Conservation (phyloP, 139 green algal genomes). For the Limnomonas spitsbergensis region DNA sequence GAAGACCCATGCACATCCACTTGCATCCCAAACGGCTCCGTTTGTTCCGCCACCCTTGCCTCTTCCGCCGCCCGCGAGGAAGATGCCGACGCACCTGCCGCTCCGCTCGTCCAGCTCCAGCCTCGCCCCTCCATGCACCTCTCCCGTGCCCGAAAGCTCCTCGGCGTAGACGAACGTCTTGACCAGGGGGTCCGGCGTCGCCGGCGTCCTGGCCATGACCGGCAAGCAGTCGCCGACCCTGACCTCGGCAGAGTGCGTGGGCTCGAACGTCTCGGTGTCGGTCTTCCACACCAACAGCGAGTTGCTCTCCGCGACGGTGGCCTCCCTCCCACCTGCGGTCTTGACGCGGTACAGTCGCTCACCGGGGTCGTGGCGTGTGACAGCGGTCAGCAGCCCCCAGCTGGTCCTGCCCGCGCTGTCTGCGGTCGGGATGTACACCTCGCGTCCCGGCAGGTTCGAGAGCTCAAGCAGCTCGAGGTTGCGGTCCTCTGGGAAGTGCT, state of each 20-base stretch:
- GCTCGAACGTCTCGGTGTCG: constrained; percentile 7
- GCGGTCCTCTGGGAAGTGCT: constrained; percentile 11
- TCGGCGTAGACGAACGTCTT: too few relatives aligned
- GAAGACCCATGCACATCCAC: too few relatives aligned
- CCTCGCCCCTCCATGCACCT: too few relatives aligned
- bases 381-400: constrained; percentile 9
- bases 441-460: background rate
- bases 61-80: constrained; percentile 13
- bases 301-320: constrained; percentile 21
- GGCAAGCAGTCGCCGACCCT: constrained; percentile 19
- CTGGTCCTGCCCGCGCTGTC: constrained; percentile 6
- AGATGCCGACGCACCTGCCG: constrained; percentile 13
- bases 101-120: constrained; percentile 3
- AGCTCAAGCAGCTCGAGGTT: constrained; percentile 21
- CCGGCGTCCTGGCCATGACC: background rate
- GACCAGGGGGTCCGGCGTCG: background rate
- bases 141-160: too few relatives aligned
- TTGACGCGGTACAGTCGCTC: constrained; percentile 19
- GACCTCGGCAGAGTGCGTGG: constrained; percentile 4
- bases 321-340: constrained; percentile 8
- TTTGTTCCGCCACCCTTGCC: background rate
- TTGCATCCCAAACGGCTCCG: too few relatives aligned
- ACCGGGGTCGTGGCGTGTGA: constrained; percentile 21
- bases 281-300: constrained; percentile 20
- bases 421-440: constrained; percentile 14